These are phyloP conservation scores for Bacterosira constricta DNA, from an alignment of 108 stramenopile genomes.

Conservation along the genomic window DNA sequence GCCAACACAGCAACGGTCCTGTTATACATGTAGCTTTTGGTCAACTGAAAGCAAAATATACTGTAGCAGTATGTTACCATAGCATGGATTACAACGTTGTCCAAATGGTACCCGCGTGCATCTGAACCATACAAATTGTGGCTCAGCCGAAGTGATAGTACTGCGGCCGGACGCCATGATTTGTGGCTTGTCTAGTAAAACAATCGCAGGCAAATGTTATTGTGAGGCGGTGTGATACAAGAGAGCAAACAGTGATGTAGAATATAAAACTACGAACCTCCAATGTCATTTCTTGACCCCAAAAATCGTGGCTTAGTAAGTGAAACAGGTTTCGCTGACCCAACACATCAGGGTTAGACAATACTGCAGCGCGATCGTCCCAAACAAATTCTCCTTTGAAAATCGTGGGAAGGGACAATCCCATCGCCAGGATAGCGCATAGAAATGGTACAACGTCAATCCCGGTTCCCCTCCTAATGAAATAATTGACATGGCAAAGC, in stretches of 20 bases:
- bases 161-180: background rate
- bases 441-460: too few relatives aligned
- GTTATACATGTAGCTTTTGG: background rate
- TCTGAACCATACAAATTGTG: background rate
- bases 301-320: conserved; percentile 5
- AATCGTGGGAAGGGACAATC: too few relatives aligned
- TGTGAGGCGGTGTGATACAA: too few relatives aligned
- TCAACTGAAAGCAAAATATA: background rate
- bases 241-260: too few relatives aligned
- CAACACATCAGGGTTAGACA: background rate
- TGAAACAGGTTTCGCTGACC: background rate
- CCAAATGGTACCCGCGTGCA: background rate
- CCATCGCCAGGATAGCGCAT: too few relatives aligned
- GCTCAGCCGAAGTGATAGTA: background rate
- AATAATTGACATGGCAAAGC: too few relatives aligned
- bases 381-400: conserved; percentile 9
- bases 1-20: background rate
- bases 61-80: background rate
- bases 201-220: too few relatives aligned
- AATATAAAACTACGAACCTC: too few relatives aligned
- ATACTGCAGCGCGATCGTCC: conserved; percentile 8
- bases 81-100: conserved; percentile 1
- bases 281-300: conserved; percentile 9
- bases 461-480: too few relatives aligned
- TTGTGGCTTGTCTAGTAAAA: too few relatives aligned